phyloP scores from a whole-genome alignment of 2,329 filamentous ascomycete species.

The Cercospora berteroae region DNA sequence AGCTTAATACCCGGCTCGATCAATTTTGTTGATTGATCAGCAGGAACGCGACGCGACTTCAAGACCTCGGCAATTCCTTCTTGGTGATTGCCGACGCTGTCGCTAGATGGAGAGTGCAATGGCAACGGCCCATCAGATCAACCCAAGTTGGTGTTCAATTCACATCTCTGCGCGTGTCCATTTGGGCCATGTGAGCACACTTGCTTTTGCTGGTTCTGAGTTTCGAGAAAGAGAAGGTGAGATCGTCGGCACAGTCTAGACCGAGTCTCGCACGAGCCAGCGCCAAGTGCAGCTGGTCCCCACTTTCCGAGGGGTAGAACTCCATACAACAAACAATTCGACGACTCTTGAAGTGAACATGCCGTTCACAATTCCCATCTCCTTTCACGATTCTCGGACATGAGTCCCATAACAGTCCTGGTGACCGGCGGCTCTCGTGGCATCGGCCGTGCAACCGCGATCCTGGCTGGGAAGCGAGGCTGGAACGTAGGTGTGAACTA shows the following conservation, averaged over 20 bases:
- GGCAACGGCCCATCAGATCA: background rate
- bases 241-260: background rate
- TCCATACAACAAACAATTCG: too few species aligned
- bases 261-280: background rate
- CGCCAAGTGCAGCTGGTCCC: background rate
- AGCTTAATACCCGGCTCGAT: too few species aligned
- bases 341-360: too few species aligned
- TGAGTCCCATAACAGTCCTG: slow-evolving; percentile 14
- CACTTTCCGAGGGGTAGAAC: background rate
- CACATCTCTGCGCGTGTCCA: background rate
- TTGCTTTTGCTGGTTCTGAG: background rate
- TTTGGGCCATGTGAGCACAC: background rate
- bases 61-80: background rate
- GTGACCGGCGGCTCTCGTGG: slow-evolving; percentile 30
- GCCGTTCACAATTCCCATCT: too few species aligned
- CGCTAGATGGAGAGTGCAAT: too few species aligned
- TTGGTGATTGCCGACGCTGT: too few species aligned
- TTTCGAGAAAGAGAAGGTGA: background rate
- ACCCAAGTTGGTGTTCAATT: too few species aligned
- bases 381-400: background rate
- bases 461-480: slow-evolving; percentile 26
- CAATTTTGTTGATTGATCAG: background rate
- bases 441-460: slow-evolving; percentile 30
- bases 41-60: background rate
- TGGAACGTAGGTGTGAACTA: slow-evolving; percentile 35